Evolutionary conservation across 164 flowering plant genomes (phyloP).

Genomic region (Brasenia schreberi): DNA sequence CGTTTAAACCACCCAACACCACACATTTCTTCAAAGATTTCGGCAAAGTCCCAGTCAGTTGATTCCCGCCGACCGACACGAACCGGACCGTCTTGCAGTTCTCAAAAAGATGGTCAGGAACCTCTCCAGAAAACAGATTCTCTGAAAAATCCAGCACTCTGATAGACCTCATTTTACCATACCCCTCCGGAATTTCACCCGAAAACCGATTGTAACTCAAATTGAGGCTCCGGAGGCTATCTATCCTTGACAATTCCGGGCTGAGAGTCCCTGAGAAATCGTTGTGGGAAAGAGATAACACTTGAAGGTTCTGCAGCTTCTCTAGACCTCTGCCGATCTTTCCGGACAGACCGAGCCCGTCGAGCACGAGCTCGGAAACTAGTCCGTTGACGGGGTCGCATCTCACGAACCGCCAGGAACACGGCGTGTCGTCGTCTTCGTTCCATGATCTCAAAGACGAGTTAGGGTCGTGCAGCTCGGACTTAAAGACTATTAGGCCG

Average conservation of each 20-base stretch:
- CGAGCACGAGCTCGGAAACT: constrained; percentile 40
- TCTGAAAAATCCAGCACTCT: constrained; percentile 49
- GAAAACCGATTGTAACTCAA: constrained; percentile 50
- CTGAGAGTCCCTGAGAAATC: constrained; percentile 38
- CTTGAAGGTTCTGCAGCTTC: constrained; percentile 35
- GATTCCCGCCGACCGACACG: constrained; percentile 40
- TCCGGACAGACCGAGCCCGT: constrained; percentile 52
- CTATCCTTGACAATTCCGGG: constrained; percentile 21
- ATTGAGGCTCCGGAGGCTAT: constrained; percentile 33
- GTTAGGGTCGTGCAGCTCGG: constrained; percentile 45
- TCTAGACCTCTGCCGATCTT: constrained; percentile 59
- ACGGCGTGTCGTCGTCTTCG: constrained; percentile 70
- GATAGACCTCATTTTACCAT: constrained; percentile 19
- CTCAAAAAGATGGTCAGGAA: constrained; percentile 41
- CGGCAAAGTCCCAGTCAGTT: constrained; percentile 56
- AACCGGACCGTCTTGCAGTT: constrained; percentile 30
- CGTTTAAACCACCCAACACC: constrained; percentile 36
- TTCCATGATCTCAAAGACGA: constrained; percentile 53
- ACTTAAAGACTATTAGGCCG: constrained; percentile 81
- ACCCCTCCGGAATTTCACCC: constrained; percentile 30
- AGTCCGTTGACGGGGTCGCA: constrained; percentile 44
- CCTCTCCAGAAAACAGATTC: constrained; percentile 48
- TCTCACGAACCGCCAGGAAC: constrained; percentile 51
- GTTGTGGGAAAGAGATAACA: constrained; percentile 45
- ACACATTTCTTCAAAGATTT: constrained; percentile 24